A percentile compares a stretch with the other conserved stretches of the same genome.
These are phyloP conservation scores for Apiospora pterosperma DNA, from an alignment of 2,329 filamentous ascomycete genomes.

Conservation along the genomic window DNA sequence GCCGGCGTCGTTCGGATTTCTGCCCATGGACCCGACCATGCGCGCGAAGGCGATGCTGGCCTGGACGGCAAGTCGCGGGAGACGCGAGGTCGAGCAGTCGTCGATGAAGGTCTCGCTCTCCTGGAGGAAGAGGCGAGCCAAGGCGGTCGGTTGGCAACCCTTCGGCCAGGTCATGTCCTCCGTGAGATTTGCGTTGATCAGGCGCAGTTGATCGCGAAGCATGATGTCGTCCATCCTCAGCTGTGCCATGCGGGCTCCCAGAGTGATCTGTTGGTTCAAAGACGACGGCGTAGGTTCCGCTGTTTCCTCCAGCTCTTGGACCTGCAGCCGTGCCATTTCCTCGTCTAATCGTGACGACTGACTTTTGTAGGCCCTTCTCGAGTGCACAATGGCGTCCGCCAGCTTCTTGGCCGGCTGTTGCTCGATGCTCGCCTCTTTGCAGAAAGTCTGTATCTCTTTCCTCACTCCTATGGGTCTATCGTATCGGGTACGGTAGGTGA, in stretches of 20 bases:
- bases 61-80: neutral
- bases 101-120: neutral
- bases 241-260: conserved; percentile 12
- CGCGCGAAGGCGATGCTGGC: neutral
- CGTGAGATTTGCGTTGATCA: neutral
- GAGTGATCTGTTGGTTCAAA: neutral
- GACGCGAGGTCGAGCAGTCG: neutral
- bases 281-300: conserved; percentile 20
- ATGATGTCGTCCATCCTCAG: conserved; percentile 15
- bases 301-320: conserved; percentile 15
- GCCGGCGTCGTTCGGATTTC: rapidly evolving
- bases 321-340: conserved; percentile 14
- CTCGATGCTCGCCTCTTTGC: conserved; percentile 38
- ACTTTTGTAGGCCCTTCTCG: neutral
- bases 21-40: neutral
- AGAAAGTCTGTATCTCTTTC: neutral
- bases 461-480: neutral
- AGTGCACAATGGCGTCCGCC: conserved; percentile 26
- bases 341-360: conserved; percentile 8
- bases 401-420: conserved; percentile 32
- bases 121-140: neutral
- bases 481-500: neutral
- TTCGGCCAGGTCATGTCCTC: neutral
- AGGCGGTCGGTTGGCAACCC: neutral
- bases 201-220: neutral